These are phyloP conservation scores for Colletotrichum lini DNA, from an alignment of 2,329 filamentous ascomycete genomes.

Conservation along the genomic window DNA sequence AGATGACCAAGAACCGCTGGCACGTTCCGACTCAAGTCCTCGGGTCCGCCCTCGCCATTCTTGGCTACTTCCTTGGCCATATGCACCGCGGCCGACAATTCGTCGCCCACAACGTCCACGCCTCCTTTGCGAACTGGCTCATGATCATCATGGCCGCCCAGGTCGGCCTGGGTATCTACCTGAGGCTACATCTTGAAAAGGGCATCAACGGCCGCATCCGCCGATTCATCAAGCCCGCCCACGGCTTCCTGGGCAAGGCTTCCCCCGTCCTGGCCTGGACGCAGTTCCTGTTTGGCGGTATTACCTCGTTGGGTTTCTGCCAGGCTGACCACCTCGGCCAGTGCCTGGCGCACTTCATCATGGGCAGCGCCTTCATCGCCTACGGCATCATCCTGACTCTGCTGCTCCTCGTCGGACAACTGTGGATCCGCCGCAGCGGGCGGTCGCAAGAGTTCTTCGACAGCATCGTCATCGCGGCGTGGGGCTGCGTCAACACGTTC, in stretches of 20 bases:
- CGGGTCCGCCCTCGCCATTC: conserved; percentile 80
- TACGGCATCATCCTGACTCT: conserved; percentile 93
- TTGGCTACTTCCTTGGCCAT: conserved; percentile 94
- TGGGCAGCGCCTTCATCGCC: conserved; percentile 96
- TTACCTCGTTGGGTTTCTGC: conserved; percentile 93
- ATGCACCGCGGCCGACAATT: conserved; percentile 92
- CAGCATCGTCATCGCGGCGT: conserved; percentile 88
- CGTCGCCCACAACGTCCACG: conserved; percentile 80
- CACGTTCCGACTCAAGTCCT: conserved; percentile 90
- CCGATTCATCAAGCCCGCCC: conserved; percentile 77
- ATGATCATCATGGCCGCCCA: conserved; percentile 86
- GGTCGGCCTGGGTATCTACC: conserved; percentile 85
- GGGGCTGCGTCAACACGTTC: conserved; percentile 98
- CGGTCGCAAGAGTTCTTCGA: conserved; percentile 98
- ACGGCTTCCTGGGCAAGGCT: conserved; percentile 87
- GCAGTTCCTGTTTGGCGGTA: conserved; percentile 97
- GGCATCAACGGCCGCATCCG: conserved; percentile 87
- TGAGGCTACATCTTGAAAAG: conserved; percentile 89
- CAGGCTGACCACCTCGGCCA: conserved; percentile 92
- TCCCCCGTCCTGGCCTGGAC: conserved; percentile 91
- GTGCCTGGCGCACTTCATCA: conserved; percentile 97
- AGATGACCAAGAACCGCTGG: conserved; percentile 93
- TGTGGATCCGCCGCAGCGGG: conserved; percentile 85
- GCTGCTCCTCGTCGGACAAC: conserved; percentile 87
- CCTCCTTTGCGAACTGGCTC: conserved; percentile 82